Percentiles rank a stretch among this genome's conserved stretches.
Conservation (phyloP, 805 yeast species). For the Lachancea lanzarotensis region DNA sequence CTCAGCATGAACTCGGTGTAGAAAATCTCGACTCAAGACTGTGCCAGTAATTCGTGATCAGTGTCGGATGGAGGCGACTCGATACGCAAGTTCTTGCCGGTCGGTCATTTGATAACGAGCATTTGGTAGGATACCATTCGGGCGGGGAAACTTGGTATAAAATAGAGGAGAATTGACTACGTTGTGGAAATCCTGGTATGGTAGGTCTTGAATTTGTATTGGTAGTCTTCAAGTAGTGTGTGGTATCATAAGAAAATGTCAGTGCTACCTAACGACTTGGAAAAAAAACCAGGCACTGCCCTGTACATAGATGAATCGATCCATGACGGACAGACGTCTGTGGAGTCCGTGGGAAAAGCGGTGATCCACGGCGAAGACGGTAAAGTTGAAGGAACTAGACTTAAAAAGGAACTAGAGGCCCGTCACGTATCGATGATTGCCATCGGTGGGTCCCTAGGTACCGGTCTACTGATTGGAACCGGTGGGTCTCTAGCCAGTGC, state of each 20-base stretch:
- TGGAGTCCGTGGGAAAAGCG: neutral
- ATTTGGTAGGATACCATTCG: too few relatives aligned
- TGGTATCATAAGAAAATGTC: too few relatives aligned
- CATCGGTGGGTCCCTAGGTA: constrained; percentile 78
- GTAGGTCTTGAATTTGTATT: too few relatives aligned
- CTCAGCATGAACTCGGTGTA: too few relatives aligned
- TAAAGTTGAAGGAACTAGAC: constrained; percentile 14
- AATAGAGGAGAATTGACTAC: too few relatives aligned
- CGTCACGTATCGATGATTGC: constrained; percentile 69
- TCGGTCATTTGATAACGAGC: too few relatives aligned
- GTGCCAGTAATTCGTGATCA: too few relatives aligned
- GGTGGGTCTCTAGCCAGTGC: constrained; percentile 63
- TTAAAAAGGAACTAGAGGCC: constrained; percentile 35
- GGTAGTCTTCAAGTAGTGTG: too few relatives aligned
- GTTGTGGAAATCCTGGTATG: too few relatives aligned
- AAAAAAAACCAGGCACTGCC: neutral
- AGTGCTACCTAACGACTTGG: neutral
- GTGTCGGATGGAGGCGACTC: too few relatives aligned
- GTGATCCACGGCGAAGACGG: constrained; percentile 10
- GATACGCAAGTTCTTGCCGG: too few relatives aligned
- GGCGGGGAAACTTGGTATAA: neutral
- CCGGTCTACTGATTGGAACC: constrained; percentile 73
- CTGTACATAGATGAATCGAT: constrained; percentile 1
- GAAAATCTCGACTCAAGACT: too few relatives aligned
- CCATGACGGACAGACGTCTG: constrained; percentile 1